Evolutionary conservation across 176 grass and related monocot species (phyloP), one percentile per base, ranked within the genome.

Genomic region (Aegilops longissima): DNA sequence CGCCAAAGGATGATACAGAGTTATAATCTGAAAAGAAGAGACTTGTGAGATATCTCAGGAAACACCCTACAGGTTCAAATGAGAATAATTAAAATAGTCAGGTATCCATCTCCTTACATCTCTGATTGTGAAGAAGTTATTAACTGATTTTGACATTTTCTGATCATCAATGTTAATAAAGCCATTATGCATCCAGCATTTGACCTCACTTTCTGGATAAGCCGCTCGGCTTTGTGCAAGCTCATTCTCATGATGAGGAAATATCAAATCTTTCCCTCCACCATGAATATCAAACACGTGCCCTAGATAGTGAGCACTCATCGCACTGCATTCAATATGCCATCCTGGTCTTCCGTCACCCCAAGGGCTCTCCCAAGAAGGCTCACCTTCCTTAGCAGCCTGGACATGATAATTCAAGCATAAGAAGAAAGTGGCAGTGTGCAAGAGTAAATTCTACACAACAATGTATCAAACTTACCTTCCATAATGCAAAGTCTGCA

Each of bases 51-150:
- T 10, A 82, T 21, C 31, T 52, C 65, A 66, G 58, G 61, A 62
- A 12, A 75, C 31, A 61, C 56, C 14, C 5, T 42, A 20, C 0
- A 66, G 80, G 6, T 29, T 36, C 10, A 17, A 49, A 74, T 6
- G 29, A 64, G 12, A 58, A 85, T 25, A 45, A 31, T 29, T 45
- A 69, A 58, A 83, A 85, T 0, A 82, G 8, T 52, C 23, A 88
- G 40, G 44, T 31, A 67, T 63, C n/a, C 65, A 61, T 29, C 49
- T 34, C 49, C 87, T 87, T 96, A 97, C 97, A 83, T 99, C 90
- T 91, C 94, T 87, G 69, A 99, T 99, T 0, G 97, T 99, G 87
- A 94, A 99, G 83, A 99, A 95, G 42, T 95, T 93, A 59, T 91
- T 86, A 51, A 87, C 87, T 30, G 94, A 96, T 87, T 96, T 96